Evolutionary conservation across 371 early-diverging fungal species (phyloP), one percentile per base, ranked within the genome.

Genomic region (Mucor plumbeus): DNA sequence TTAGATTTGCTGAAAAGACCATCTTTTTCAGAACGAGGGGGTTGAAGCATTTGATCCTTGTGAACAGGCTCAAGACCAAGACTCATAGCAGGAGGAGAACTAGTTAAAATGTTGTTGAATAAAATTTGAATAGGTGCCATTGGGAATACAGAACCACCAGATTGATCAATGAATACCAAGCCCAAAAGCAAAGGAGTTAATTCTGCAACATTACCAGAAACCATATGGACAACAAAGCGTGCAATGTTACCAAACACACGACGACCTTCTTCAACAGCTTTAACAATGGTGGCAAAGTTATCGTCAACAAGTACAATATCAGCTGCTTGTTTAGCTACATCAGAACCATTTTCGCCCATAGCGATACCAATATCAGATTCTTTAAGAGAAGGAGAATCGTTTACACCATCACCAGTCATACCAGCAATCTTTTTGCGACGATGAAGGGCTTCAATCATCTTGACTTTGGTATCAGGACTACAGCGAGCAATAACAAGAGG

Each of bases 391-490:
- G 94, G 95, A 0, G 94, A 91, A 78, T 98, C 98, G 69, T 94
- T 96, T 48, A 96, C 91, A 81, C 98, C 92, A 79, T 97, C 93
- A 60, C 98, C 98, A 5, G 95, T 94, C 93, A 91, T 90, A 63
- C 85, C 90, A 63, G 84, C 87, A 53, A 86, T 85, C 47, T 84
- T 84, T 26, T 86, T 86, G 31, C 91, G 88, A n/a, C 88, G 84
- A 78, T 99, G 95, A 65, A 99, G 79, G 0, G 97, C 95, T 76
- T 92, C 87, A 40, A 99, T 95, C 83, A 99, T 93, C 83, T 95
- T 96, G 59, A 97, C 90, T 78, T 99, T 99, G 74, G 96, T 97
- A 72, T 98, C 97, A 7, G 99, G 99, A 41, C 86, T 88, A 82
- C 95, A 94, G 38, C 99, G 90, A 0, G 97, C 97, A 86, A 98